Evolutionary conservation across 192 early-diverging fungal species (phyloP), one percentile per base, ranked within the genome.

Genomic region (Coemansia sp.): DNA sequence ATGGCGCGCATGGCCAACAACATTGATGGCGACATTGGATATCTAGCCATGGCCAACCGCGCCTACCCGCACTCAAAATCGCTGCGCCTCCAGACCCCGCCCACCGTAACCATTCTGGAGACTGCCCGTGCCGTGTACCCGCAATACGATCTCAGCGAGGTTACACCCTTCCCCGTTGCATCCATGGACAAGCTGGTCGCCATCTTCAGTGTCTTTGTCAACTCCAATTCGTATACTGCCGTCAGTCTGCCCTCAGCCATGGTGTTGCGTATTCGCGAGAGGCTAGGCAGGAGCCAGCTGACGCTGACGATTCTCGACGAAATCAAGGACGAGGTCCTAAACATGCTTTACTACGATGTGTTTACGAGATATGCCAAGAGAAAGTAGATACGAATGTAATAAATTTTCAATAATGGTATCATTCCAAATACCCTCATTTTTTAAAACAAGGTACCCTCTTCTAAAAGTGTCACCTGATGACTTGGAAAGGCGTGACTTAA

Each of bases 281-380:
- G 72, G 31, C 74, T 82, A 6, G 65, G 64, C 48, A 62, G 57
- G 37, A 73, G 71, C 50, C 61, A 77, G 39, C 39, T 82, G 8
- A 70, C 79, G 33, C 53, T 82, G 13, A 77, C 69, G 10, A 75
- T 81, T n/a, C 69, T 81, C n/a, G 78, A 81, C 57, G 79, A 81
- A 36, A 73, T 76, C 74, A 76, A 72, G 33, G 80, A 83, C 1
- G 80, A 83, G 29, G 69, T 83, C 6, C 71, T 82, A 44, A 74
- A 74, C 44, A 82, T 77, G 80, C 80, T 82, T 27, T 82, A 74
- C 60, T 70, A 73, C 66, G 80, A 82, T 35, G 74, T 82, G 13
- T 82, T 70, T 44, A 82, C 80, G 11, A 62, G 80, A 63, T 78
- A 83, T n/a, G 17, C 68, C 39, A 78, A 61, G 68, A 63, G 41